A percentile compares a stretch with the other conserved stretches of the same genome.
These are phyloP conservation scores for Trichosporon asahii DNA, from an alignment of 1,284 basidiomycete species.

Conservation along the genomic window DNA sequence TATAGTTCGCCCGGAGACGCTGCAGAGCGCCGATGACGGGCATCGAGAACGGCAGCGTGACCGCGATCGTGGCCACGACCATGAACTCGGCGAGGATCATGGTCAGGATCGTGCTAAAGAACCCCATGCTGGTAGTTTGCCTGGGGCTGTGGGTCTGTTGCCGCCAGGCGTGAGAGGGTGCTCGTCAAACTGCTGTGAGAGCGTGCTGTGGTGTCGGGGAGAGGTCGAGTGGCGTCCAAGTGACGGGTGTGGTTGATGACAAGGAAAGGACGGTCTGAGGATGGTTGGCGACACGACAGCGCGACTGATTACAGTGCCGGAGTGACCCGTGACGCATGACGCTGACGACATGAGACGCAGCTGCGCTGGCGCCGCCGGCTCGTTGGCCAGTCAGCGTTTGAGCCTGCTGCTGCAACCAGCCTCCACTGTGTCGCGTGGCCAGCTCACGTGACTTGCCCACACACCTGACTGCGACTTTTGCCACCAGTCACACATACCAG, in stretches of 20 bases:
- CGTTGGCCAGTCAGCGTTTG: background rate
- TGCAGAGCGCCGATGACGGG: slow-evolving; percentile 50
- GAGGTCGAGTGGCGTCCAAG: background rate
- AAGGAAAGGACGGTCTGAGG: background rate
- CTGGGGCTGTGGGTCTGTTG: background rate
- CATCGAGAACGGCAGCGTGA: slow-evolving; percentile 47
- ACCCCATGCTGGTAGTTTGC: slow-evolving; percentile 11
- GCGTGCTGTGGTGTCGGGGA: background rate
- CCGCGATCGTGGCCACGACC: slow-evolving; percentile 44
- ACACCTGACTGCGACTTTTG: background rate
- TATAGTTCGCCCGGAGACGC: slow-evolving; percentile 53
- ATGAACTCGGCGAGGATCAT: slow-evolving; percentile 42
- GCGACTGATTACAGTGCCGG: slow-evolving; percentile 2
- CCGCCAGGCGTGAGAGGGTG: background rate
- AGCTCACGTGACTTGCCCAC: background rate
- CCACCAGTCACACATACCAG: background rate
- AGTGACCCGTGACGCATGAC: background rate
- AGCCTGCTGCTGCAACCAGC: background rate
- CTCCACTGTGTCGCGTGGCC: background rate
- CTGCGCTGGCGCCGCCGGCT: background rate
- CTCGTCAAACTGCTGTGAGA: background rate
- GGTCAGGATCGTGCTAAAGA: slow-evolving; percentile 44
- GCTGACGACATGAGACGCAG: background rate
- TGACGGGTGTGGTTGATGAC: background rate
- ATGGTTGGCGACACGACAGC: background rate